Evolutionary conservation across 2,329 filamentous ascomycete species (phyloP).

Genomic region (Westerdykella aurantiaca): DNA sequence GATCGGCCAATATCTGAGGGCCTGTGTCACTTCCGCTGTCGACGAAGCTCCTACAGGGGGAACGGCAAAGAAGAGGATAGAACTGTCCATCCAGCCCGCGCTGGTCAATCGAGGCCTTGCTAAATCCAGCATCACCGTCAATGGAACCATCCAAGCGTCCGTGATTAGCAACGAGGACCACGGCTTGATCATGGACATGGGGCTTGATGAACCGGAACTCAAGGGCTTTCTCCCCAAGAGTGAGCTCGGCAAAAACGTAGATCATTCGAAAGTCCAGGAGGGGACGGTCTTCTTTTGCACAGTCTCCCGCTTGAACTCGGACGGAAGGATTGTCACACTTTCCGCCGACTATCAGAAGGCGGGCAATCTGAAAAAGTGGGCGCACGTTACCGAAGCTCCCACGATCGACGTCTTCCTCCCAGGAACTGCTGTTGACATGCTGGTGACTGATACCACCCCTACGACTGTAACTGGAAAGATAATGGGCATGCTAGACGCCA

Average conservation of each 20-base stretch:
- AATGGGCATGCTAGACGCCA: constrained; percentile 85
- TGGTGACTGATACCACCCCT: constrained; percentile 68
- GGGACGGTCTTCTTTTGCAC: constrained; percentile 81
- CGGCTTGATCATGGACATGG: constrained; percentile 88
- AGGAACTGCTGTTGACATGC: constrained; percentile 80
- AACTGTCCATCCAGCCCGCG: constrained; percentile 75
- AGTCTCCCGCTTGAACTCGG: constrained; percentile 66
- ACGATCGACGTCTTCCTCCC: constrained; percentile 88
- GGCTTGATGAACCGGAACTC: constrained; percentile 60
- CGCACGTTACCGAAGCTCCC: constrained; percentile 67
- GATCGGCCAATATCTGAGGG: constrained; percentile 82
- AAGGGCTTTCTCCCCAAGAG: constrained; percentile 81
- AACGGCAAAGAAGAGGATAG: constrained; percentile 76
- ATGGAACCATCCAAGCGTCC: constrained; percentile 78
- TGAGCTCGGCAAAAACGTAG: constrained; percentile 63
- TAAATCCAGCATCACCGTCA: constrained; percentile 65
- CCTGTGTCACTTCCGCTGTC: constrained; percentile 71
- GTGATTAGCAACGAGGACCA: constrained; percentile 93
- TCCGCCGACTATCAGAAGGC: constrained; percentile 67
- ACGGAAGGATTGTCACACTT: constrained; percentile 80
- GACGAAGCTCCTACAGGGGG: constrained; percentile 52
- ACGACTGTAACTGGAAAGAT: constrained; percentile 83
- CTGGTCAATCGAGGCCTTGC: constrained; percentile 71
- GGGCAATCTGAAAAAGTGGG: constrained; percentile 60
- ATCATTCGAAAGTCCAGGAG: constrained; percentile 66